Evolutionary conservation across 1,284 basidiomycete species (phyloP), one percentile per base, ranked within the genome.

Genomic region (Tilletiopsis washingtonensis): DNA sequence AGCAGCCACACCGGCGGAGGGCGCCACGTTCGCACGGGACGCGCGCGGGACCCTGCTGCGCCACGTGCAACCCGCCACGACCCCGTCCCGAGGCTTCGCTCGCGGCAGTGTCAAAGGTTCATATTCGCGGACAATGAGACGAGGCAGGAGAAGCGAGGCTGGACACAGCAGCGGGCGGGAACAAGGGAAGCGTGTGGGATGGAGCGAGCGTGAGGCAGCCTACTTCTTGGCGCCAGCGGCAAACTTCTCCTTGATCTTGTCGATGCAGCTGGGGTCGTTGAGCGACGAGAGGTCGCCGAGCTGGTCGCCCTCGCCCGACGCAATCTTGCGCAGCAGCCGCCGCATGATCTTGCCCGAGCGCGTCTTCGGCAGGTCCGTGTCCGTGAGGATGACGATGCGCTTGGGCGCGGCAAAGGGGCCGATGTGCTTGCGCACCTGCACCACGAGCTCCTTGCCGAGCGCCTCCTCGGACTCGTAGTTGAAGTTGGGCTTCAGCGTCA

Each of bases 331-430:
- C 79, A 96, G 81, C 56, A 94, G 85, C 47, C 93, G 82, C 50
- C 91, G 82, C 84, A 96, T 91, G 75, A 87, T 85, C 83, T 96
- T 97, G 39, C 93, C 93, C n/a, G 85, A 88, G 45, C 91, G 81
- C 41, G 93, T 98, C 83, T 97, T 97, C 43, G 93, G 93, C 52
- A 97, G 78, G 75, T 96, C 91, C 34, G 70, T 64, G 9, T 34
- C 29, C 9, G 29, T 34, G 61, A 93, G 85, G 64, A 96, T 78
- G 75, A 82, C 84, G 67, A 96, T 83, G 77, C 85, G 86, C 82
- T 94, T 94, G 40, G 91, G 91, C 5, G 67, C 66, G 11, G 93
- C 91, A 74, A 96, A 97, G 32, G 68, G 68, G 12, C 68, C 68
- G 32, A 70, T 70, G 49, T 64, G 56, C 29, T 62, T 54, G 19